Evolutionary conservation across 768 basidiomycete species (phyloP), one percentile per base, ranked within the genome.

Genomic region (Rhodosporidiobolus sp.): DNA sequence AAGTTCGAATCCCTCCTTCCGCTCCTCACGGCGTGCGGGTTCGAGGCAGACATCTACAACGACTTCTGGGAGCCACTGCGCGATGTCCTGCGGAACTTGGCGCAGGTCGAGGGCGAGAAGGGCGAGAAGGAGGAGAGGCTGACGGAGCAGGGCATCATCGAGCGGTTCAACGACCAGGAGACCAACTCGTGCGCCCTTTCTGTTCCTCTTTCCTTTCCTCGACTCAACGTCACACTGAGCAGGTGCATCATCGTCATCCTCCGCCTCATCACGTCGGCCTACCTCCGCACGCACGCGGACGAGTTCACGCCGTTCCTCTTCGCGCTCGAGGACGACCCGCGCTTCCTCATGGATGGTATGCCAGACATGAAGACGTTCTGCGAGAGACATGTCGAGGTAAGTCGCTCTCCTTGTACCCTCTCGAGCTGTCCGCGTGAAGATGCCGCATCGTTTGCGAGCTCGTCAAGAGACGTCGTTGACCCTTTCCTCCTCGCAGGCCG

Each of bases 181-280:
- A 66, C 83, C 72, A 57, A 62, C 49, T 66, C 63, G 60, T 63
- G 26, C 67, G 57, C 10, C 16, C 4, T 49, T 14, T 20, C 28
- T 11, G n/a, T 30, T 48, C 22, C 56, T 49, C 48, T 12, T 45
- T 22, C 55, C 55, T 50, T 55, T 50, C 12, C 26, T 28, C 17
- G 20, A 45, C n/a, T 14, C 19, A 9, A 7, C n/a, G 28, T 35
- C 48, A 1, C 63, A 89, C 88, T 83, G 16, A 89, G 88, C 12
- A 89, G 90, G 79, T 86, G 87, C 32, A 87, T 92, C 78, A 88
- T 91, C 30, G 86, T 88, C 72, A 92, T 88, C 80, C 84, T 97
- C 75, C 86, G 94, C 56, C 84, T 94, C 67, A 81, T 94, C 28
- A 90, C 94, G 75, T 90, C 91, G 0, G 88, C 92, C 4, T 87